Conservation (phyloP, 139 green algal species). For the Coccomyxa sp. region DNA sequence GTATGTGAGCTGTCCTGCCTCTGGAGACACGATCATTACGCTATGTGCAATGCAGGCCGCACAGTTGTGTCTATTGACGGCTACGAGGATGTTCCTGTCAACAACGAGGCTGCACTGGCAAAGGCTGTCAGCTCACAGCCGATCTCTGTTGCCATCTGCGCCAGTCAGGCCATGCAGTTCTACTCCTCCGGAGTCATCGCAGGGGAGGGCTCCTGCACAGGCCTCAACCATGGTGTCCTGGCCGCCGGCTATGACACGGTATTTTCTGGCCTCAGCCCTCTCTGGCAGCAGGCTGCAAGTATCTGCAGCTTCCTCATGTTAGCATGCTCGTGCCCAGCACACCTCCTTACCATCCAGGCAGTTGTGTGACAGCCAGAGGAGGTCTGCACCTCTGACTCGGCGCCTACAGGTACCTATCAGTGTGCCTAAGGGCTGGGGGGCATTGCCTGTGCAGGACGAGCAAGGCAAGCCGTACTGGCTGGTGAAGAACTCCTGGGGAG, state of each 20-base stretch:
- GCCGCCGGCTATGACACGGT: conserved; percentile 58
- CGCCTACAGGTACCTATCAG: too few relatives aligned
- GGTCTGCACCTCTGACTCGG: too few relatives aligned
- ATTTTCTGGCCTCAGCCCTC: background rate
- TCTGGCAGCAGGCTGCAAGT: background rate
- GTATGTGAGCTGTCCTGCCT: too few relatives aligned
- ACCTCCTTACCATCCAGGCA: too few relatives aligned
- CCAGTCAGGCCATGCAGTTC: conserved; percentile 78
- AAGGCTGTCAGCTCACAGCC: conserved; percentile 77
- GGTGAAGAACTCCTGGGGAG: conserved; percentile 81
- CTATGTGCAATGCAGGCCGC: background rate
- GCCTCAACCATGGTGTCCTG: conserved; percentile 93
- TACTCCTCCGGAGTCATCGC: conserved; percentile 69
- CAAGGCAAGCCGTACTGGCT: conserved; percentile 58
- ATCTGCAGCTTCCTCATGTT: background rate
- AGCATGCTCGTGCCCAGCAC: too few relatives aligned
- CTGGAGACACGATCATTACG: too few relatives aligned
- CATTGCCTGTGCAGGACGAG: background rate
- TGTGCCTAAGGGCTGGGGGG: too few relatives aligned
- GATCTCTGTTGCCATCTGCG: conserved; percentile 84
- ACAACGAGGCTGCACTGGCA: conserved; percentile 50
- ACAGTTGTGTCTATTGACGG: conserved; percentile 49
- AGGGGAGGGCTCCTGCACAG: conserved; percentile 48
- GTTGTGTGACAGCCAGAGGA: too few relatives aligned
- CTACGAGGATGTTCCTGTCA: conserved; percentile 78